Percentiles rank a stretch among this genome's conserved stretches.
Evolutionary conservation across 139 green algal genomes (phyloP).

Genomic region (Asterochloris sp.): DNA sequence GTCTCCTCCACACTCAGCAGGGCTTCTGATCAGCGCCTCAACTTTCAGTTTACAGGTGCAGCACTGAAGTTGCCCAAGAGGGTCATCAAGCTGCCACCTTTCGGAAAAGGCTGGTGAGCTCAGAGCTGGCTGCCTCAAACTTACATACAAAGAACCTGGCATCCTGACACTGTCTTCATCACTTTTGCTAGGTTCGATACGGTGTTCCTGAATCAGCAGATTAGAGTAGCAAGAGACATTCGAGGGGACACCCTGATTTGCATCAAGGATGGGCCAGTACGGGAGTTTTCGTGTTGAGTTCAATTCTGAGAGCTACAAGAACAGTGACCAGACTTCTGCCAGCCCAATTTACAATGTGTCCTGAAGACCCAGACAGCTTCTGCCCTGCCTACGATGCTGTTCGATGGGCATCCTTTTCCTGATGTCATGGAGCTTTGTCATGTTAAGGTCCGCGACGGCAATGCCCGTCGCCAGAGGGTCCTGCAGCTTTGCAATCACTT

Average conservation of each 20-base stretch:
- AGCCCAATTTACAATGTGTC: neutral
- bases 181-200: conserved; percentile 75
- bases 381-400: conserved; percentile 19
- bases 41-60: conserved; percentile 69
- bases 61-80: conserved; percentile 48
- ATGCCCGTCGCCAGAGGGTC: conserved; percentile 72
- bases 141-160: neutral
- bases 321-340: neutral
- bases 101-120: conserved; percentile 72
- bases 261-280: conserved; percentile 44
- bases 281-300: no score
- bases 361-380: conserved; percentile 3
- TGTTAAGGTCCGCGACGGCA: conserved; percentile 69
- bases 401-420: conserved; percentile 21
- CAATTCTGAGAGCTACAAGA: no score
- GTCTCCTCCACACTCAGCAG: conserved; percentile 62
- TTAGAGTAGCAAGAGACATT: conserved; percentile 74
- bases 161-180: neutral
- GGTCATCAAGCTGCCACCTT: conserved; percentile 60
- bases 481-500: conserved; percentile 66
- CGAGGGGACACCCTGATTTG: conserved; percentile 75
- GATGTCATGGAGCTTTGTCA: conserved; percentile 17
- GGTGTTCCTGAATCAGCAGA: conserved; percentile 66
- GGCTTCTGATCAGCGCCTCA: conserved; percentile 40
- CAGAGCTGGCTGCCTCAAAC: neutral